Evolutionary conservation across 108 stramenopile genomes (phyloP).

Genomic region (Cyclotella choctawhatcheeana): DNA sequence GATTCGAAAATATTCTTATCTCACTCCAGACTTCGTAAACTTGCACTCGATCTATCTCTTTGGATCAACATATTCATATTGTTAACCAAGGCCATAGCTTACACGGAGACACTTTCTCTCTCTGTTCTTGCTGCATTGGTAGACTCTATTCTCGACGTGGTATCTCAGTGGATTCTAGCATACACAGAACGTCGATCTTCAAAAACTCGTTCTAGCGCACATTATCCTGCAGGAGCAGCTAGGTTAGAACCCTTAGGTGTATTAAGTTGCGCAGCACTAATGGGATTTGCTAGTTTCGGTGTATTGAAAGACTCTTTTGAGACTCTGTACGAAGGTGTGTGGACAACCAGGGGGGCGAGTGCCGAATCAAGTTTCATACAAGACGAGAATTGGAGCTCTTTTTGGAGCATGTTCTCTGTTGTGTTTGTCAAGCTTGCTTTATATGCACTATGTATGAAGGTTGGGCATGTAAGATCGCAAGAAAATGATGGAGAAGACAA

Average conservation of each 20-base stretch:
- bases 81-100: slow-evolving; percentile 79
- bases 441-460: slow-evolving; percentile 64
- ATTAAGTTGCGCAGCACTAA: slow-evolving; percentile 91
- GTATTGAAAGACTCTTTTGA: slow-evolving; percentile 79
- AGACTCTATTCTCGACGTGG: slow-evolving; percentile 90
- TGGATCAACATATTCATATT: slow-evolving; percentile 85
- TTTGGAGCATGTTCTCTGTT: slow-evolving; percentile 75
- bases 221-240: slow-evolving; percentile 91
- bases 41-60: slow-evolving; percentile 81
- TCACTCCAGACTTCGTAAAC: slow-evolving; percentile 54
- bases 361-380: slow-evolving; percentile 7
- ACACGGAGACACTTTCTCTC: slow-evolving; percentile 72
- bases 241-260: slow-evolving; percentile 94
- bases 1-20: slow-evolving; percentile 17
- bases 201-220: slow-evolving; percentile 71
- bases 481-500: slow-evolving; percentile 27
- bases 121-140: slow-evolving; percentile 91
- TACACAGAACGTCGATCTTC: slow-evolving; percentile 83
- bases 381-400: slow-evolving; percentile 59
- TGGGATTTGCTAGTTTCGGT: slow-evolving; percentile 94
- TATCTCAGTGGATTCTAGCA: slow-evolving; percentile 83
- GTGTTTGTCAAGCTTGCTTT: slow-evolving; percentile 82
- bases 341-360: slow-evolving; percentile 29
- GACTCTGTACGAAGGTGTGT: slow-evolving; percentile 34
- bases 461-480: slow-evolving; percentile 36